Evolutionary conservation across 2,329 filamentous ascomycete species (phyloP), one percentile per base, ranked within the genome.

Genomic region (Pseudogymnoascus sp.): DNA sequence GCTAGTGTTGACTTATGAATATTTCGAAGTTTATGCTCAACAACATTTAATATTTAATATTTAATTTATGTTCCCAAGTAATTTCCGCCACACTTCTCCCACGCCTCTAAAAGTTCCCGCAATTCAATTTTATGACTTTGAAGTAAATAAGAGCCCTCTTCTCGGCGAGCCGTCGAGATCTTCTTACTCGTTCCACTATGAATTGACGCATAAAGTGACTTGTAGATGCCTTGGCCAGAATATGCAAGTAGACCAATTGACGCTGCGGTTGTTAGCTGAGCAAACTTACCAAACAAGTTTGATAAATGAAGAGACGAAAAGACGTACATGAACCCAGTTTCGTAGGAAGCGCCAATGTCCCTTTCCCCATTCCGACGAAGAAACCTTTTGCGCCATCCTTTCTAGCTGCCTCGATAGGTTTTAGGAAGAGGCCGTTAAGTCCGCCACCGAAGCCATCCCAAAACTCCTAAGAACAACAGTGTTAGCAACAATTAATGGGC

Each of bases 201-300:
- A n/a, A 24, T 50, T 50, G 44, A 26, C 29, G 44, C 44, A 29
- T 50, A 50, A 29, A 50, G 16, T 50, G 44, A 50, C 60, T 65
- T 67, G 13, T 50, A 66, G 16, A 66, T 64, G 6, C 66, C 66
- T 56, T 66, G 65, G 5, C 63, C 62, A 8, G 66, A 59, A 63
- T 67, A 67, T 40, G 66, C 65, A 21, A 67, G 60, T 14, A 67
- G 33, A 29, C 64, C 65, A 24, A 66, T 35, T 4, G 40, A 73
- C 6, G 82, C 86, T 81, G 65, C 26, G 38, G 7, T 50, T 29
- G 13, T 50, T 50, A 50, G 44, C 44, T 50, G 26, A n/a, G 29
- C 11, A 14, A 29, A 50, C 44, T 8, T 50, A 21, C 6, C 59
- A 64, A 38, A 31, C 13, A 31, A n/a, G n/a, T 37, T 8, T n/a